Conservation (phyloP, 2,329 filamentous ascomycete species). For the Scytalidium sp. region DNA sequence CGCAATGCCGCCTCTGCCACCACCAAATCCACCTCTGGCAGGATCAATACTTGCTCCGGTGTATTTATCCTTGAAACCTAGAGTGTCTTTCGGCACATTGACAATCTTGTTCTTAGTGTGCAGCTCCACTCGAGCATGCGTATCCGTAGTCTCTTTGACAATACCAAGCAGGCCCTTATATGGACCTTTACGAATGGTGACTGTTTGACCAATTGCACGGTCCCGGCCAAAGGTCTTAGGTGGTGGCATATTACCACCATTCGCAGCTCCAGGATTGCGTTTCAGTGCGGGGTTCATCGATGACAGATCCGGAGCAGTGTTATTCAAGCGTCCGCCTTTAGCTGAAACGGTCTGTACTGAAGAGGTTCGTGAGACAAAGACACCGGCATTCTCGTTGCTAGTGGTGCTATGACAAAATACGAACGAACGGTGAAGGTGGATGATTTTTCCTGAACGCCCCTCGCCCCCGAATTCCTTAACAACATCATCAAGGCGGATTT, state of each 20-base stretch:
- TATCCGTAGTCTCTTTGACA: constrained; percentile 90
- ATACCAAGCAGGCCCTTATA: constrained; percentile 94
- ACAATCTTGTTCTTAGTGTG: constrained; percentile 94
- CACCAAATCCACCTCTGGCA: constrained; percentile 39
- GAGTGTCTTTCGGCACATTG: constrained; percentile 73
- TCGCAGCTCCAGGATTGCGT: constrained; percentile 56
- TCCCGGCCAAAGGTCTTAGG: constrained; percentile 77
- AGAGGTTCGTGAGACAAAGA: constrained; percentile 82
- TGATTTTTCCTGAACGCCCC: constrained; percentile 79
- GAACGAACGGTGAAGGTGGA: constrained; percentile 91
- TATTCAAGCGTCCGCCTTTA: constrained; percentile 77
- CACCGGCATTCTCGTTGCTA: constrained; percentile 80
- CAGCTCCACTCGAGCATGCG: constrained; percentile 82
- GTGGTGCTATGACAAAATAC: constrained; percentile 86
- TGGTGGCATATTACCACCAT: constrained; percentile 56
- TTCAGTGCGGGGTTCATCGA: constrained; percentile 92
- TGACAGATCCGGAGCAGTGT: constrained; percentile 68
- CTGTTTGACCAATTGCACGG: constrained; percentile 83
- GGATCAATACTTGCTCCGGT: constrained; percentile 79
- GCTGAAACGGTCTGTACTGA: constrained; percentile 91
- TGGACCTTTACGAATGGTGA: constrained; percentile 80
- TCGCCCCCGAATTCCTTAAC: constrained; percentile 89
- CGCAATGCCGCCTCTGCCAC: constrained; percentile 40
- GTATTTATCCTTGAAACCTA: constrained; percentile 82
- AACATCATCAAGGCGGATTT: constrained; percentile 87